Conservation (phyloP, 2,329 filamentous ascomycete species). For the Cladosporium sp. region DNA sequence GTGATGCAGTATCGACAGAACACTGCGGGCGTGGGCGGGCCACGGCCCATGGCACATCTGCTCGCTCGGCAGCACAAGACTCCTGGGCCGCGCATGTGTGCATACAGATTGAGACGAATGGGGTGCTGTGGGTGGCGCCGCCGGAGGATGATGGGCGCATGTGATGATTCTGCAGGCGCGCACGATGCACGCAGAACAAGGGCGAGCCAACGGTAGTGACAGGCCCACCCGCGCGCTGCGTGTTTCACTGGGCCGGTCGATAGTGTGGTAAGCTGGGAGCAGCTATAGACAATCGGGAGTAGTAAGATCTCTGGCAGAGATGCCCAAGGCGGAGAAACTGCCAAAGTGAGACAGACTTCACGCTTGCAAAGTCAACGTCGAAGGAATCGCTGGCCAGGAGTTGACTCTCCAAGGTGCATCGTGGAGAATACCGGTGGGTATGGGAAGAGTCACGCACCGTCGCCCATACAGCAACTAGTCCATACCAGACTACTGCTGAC, state of each 20-base stretch:
- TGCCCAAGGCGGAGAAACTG: not conserved
- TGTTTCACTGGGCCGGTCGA: not conserved
- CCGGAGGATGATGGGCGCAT: not conserved
- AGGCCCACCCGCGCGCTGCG: not conserved
- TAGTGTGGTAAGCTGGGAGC: not conserved
- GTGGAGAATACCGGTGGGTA: not conserved
- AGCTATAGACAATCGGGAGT: not conserved
- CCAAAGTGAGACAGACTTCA: not conserved
- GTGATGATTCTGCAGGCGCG: conserved; percentile 7
- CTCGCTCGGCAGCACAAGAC: conserved; percentile 9
- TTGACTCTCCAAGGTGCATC: not conserved
- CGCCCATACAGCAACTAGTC: not conserved
- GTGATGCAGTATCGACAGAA: not conserved
- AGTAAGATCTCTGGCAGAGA: not conserved
- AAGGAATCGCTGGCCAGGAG: not conserved
- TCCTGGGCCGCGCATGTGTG: conserved; percentile 1
- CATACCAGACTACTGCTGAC: not conserved
- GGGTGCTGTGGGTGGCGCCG: not conserved
- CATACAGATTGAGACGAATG: not conserved
- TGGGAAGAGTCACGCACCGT: not conserved
- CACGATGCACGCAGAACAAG: not conserved
- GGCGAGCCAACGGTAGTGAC: not conserved
- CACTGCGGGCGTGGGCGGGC: not conserved
- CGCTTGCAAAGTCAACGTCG: not conserved
- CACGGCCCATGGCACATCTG: not conserved